phyloP scores from a whole-genome alignment of 176 grass and related monocot genomes.

The Aegilops bicornis region DNA sequence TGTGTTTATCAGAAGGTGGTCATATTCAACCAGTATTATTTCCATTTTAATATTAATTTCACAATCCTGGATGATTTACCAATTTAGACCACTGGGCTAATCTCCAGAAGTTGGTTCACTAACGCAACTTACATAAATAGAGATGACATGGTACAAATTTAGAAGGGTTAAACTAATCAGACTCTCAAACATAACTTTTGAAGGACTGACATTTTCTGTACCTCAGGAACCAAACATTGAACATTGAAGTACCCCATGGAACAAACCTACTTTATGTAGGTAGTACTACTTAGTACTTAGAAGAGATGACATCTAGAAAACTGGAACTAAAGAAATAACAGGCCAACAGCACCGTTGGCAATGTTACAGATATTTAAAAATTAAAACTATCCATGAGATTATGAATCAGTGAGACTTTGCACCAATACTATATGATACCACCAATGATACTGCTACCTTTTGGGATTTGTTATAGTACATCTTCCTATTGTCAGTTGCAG shows the following conservation, averaged over 20 bases:
- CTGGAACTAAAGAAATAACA: constrained; percentile 3
- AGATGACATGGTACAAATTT: not conserved
- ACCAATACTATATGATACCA: constrained; percentile 10
- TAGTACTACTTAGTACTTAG: not conserved
- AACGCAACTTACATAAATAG: not conserved
- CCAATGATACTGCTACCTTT: constrained; percentile 48
- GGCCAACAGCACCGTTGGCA: not conserved
- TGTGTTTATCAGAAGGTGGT: not conserved
- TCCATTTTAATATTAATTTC: not conserved
- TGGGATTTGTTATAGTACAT: constrained; percentile 77
- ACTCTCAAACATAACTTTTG: not conserved
- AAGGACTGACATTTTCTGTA: not conserved
- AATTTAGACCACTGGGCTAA: not conserved
- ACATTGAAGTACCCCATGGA: constrained; percentile 5
- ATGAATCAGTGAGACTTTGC: not conserved
- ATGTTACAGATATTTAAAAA: constrained; percentile 1
- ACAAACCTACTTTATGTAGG: constrained; percentile 8
- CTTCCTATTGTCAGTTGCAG: constrained; percentile 81
- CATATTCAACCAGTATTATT: not conserved
- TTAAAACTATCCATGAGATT: constrained; percentile 9
- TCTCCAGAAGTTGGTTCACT: not conserved
- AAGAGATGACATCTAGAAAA: not conserved
- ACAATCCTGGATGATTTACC: not conserved
- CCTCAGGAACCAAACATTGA: not conserved
- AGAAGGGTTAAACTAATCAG: constrained; percentile 9